phyloP scores from a whole-genome alignment of 371 early-diverging fungal genomes.

The Saksenaea oblongispora region DNA sequence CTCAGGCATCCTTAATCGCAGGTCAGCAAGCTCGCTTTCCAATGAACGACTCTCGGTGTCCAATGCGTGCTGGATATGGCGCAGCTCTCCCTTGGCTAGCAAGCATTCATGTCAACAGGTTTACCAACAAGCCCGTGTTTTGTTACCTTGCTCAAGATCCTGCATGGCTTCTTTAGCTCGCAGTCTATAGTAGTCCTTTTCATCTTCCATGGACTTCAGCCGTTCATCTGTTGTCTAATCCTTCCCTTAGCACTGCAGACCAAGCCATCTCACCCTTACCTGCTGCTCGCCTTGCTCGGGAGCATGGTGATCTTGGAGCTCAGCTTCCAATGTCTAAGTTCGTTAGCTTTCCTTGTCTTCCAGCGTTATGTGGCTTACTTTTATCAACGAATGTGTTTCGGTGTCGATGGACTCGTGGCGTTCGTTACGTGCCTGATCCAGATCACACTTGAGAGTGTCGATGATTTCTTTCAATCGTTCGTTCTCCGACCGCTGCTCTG shows the following conservation, averaged over 20 bases:
- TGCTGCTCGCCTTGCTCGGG: not conserved
- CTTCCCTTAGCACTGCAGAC: slow-evolving; percentile 3
- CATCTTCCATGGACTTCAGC: slow-evolving; percentile 35
- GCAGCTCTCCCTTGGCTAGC: slow-evolving; percentile 35
- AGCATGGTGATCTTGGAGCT: slow-evolving; percentile 21
- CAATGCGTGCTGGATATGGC: slow-evolving; percentile 30
- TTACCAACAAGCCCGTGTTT: too few species aligned
- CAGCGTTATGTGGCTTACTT: slow-evolving; percentile 12
- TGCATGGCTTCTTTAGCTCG: slow-evolving; percentile 42
- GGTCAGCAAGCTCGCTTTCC: slow-evolving; percentile 36
- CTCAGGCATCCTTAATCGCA: slow-evolving; percentile 19
- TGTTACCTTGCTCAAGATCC: slow-evolving; percentile 39
- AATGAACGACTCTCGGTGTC: slow-evolving; percentile 34
- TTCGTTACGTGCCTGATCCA: slow-evolving; percentile 42
- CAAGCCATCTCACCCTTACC: not conserved
- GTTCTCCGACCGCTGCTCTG: slow-evolving; percentile 53
- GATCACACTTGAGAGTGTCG: slow-evolving; percentile 44
- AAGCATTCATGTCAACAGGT: not conserved
- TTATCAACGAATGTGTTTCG: slow-evolving; percentile 13
- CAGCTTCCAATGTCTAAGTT: slow-evolving; percentile 32
- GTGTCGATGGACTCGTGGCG: not conserved
- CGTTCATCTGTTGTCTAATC: slow-evolving; percentile 21
- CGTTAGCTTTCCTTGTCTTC: not conserved
- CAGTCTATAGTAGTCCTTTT: slow-evolving; percentile 48
- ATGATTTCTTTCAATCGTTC: slow-evolving; percentile 51